A percentile compares a stretch with the other conserved stretches of the same genome.
Evolutionary conservation across 2,329 filamentous ascomycete species (phyloP).

Genomic region (Verticillium zaregamsianum): DNA sequence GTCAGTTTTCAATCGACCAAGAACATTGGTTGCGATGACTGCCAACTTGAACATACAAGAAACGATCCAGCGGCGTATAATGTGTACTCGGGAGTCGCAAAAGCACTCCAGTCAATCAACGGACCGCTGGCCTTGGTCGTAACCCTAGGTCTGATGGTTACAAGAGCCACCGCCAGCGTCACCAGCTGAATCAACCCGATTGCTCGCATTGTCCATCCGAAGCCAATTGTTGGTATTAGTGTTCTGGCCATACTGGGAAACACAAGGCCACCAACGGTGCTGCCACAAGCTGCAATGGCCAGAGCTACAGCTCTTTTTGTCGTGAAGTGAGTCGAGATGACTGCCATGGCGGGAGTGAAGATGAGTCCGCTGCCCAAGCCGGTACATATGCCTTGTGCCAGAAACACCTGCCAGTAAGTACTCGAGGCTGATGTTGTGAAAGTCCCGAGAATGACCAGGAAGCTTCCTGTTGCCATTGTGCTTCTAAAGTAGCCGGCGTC

Average conservation of each 20-base stretch:
- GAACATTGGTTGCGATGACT: constrained; percentile 21
- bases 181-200: constrained; percentile 40
- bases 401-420: constrained; percentile 37
- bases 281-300: constrained; percentile 27
- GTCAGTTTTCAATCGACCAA: not conserved
- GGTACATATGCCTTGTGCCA: constrained; percentile 33
- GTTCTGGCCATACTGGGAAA: constrained; percentile 30
- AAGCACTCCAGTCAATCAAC: not conserved
- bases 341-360: constrained; percentile 29
- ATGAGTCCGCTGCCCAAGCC: constrained; percentile 31
- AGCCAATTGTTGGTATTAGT: constrained; percentile 47
- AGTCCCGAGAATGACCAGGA: constrained; percentile 32
- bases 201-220: constrained; percentile 45
- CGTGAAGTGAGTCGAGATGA: constrained; percentile 36
- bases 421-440: constrained; percentile 41
- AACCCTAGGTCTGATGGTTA: not conserved
- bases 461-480: constrained; percentile 28
- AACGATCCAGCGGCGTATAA: constrained; percentile 15
- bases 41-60: constrained; percentile 27
- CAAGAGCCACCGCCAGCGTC: not conserved
- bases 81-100: not conserved
- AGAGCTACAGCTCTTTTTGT: constrained; percentile 24
- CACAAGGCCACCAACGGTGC: constrained; percentile 36
- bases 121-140: not conserved
- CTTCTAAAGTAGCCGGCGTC: constrained; percentile 36